Evolutionary conservation across 176 grass and related monocot genomes (phyloP).

Genomic region (Triticum aestivum): IWGSC_CS_RefSeq_v2.1 NC_057802.1:374600662-374601161

Average conservation of each 20-base stretch:
- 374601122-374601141: not conserved
- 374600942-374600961: not conserved
- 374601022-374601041: conserved; percentile 88
- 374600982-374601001: conserved; percentile 1
- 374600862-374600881: conserved; percentile 21
- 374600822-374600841: not conserved
- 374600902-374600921: not conserved
- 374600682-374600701: conserved; percentile 54
- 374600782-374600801: conserved; percentile 2
- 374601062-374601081: conserved; percentile 47
- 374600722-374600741: conserved; percentile 9
- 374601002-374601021: conserved; percentile 30
- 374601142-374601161: not conserved
- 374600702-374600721: conserved; percentile 4
- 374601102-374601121: conserved; percentile 15
- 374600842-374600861: not conserved
- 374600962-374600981: not conserved
- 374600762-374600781: not conserved
- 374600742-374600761: not conserved
- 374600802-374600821: conserved; percentile 6
- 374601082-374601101: conserved; percentile 52
- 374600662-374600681: conserved; percentile 88
- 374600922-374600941: conserved; percentile 9
- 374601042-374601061: conserved; percentile 72
- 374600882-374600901: not conserved